phyloP scores from a whole-genome alignment of 2,329 filamentous ascomycete genomes.

The Colletotrichum sidae region DNA sequence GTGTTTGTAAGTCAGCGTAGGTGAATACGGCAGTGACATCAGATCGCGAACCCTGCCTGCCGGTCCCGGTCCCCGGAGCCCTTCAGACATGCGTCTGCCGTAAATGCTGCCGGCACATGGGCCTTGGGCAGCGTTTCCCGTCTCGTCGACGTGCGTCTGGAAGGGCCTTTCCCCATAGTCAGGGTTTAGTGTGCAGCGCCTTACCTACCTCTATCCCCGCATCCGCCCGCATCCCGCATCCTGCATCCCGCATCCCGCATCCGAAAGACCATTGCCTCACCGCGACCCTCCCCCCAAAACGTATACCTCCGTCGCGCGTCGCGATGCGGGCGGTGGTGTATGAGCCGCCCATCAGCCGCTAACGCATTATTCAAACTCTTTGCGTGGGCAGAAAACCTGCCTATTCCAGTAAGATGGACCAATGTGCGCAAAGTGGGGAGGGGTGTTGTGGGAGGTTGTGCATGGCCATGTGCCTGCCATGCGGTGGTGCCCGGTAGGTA shows the following conservation, averaged over 20 bases:
- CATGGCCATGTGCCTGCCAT: too few species aligned
- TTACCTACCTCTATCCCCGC: not conserved
- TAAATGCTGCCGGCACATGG: not conserved
- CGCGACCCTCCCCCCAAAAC: too few species aligned
- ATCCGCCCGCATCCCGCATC: not conserved
- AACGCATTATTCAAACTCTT: too few species aligned
- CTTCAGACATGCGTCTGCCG: not conserved
- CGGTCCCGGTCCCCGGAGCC: not conserved
- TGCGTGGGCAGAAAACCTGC: too few species aligned
- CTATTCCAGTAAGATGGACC: too few species aligned
- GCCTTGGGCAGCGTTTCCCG: not conserved
- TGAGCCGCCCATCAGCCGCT: too few species aligned
- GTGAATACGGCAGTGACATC: not conserved
- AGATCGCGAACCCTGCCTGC: not conserved
- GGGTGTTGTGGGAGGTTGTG: too few species aligned
- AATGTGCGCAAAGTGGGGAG: too few species aligned
- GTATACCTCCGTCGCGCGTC: too few species aligned
- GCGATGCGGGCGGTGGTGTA: too few species aligned
- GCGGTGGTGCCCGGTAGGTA: too few species aligned
- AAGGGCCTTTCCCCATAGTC: not conserved
- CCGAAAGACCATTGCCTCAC: too few species aligned
- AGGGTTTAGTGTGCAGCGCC: not conserved
- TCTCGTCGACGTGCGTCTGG: constrained; percentile 2
- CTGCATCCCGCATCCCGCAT: not conserved
- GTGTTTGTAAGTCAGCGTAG: not conserved